Evolutionary conservation across 148 eudicot genomes (phyloP), one percentile per base, ranked within the genome.

Genomic region (Rheum nobile): DNA sequence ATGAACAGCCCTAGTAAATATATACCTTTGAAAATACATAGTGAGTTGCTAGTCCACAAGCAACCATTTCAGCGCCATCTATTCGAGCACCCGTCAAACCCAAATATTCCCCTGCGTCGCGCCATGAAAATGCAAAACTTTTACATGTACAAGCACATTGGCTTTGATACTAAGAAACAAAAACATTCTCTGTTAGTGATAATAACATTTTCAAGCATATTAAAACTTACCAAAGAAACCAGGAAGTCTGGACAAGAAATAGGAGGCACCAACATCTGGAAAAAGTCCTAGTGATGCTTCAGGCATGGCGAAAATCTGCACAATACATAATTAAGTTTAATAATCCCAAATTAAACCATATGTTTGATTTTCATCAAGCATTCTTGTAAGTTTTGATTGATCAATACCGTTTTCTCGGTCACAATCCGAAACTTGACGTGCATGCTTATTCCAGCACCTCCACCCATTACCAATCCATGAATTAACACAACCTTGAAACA

Each of bases 301-400:
- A 8, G 87, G 87, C 87, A 85, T 85, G 16, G 87, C 83, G 74
- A 85, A 85, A 8, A 81, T 73, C 87, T 84, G 61, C 47, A 47
- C 11, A 54, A 3, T 13, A 14, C 28, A 7, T 7, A 6, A 52
- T 21, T n/a, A 52, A n/a, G n/a, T n/a, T 0, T 50, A 16, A 19
- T 6, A 52, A n/a, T 57, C 31, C 0, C 4, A 24, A 50, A 50
- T n/a, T 54, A 54, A 22, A 21, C 5, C 6, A 44, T 44, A 1
- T 1, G 8, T 8, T 44, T 11, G 5, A 11, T 13, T 44, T 6
- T 1, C 16, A 8, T 44, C 5, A 5, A 17, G 8, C 14, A 17
- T 50, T 50, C 14, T 50, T 50, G 2, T 50, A 19, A 28, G 14
- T 63, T 63, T 63, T 4, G 12, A 63, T 14, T 14, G 34, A 63